Percentiles rank a stretch among this genome's conserved stretches.
phyloP scores from a whole-genome alignment of 2,329 filamentous ascomycete genomes.

The Calonectria hawksworthii region DNA sequence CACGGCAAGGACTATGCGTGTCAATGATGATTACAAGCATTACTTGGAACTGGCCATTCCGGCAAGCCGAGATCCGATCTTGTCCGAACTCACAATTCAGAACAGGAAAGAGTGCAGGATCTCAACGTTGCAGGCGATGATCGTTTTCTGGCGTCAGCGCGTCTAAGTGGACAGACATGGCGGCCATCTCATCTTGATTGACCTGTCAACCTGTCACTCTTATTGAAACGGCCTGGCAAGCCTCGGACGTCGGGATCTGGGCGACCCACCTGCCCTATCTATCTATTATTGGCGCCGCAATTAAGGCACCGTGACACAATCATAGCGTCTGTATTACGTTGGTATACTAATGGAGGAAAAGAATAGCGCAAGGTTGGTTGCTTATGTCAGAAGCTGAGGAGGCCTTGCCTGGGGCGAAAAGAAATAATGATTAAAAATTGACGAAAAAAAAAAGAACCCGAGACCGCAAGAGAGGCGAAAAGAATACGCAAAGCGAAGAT shows the following conservation, averaged over 20 bases:
- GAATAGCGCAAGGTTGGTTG: background rate
- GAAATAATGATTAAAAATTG: background rate
- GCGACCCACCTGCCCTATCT: background rate
- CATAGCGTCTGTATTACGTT: background rate
- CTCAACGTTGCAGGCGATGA: background rate
- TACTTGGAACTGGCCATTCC: background rate
- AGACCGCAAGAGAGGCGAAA: conserved; percentile 5
- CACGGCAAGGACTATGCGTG: background rate
- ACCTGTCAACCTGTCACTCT: conserved; percentile 8
- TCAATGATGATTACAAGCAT: background rate
- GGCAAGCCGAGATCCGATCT: background rate
- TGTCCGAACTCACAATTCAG: background rate
- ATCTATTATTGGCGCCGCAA: background rate
- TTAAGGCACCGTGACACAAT: background rate
- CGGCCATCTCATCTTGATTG: conserved; percentile 1
- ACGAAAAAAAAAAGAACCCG: background rate
- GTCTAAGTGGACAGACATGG: background rate
- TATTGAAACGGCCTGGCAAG: background rate
- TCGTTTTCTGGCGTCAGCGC: background rate
- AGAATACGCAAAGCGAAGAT: background rate
- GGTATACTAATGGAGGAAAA: background rate
- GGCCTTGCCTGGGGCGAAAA: background rate
- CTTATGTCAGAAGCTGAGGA: background rate
- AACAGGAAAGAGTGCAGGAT: background rate
- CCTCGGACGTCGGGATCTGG: background rate